These are phyloP conservation scores for Ochetophila trinervis DNA, from an alignment of 306 rosid genomes.

Conservation along the genomic window DNA sequence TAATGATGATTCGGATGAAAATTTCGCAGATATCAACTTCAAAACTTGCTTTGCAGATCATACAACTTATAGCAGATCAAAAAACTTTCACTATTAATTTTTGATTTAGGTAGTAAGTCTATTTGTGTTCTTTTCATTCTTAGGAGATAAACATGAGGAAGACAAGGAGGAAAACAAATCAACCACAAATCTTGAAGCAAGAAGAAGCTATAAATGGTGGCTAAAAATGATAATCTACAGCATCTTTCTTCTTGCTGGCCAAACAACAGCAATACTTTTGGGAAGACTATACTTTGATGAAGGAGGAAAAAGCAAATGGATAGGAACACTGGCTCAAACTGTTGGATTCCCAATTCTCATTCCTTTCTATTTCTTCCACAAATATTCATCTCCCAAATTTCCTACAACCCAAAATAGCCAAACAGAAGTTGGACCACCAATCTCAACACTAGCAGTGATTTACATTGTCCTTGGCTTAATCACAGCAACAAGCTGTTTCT, in stretches of 20 bases:
- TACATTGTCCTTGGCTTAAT: no score
- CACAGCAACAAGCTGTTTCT: no score
- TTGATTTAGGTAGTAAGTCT: no score
- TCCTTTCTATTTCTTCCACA: conserved; percentile 1
- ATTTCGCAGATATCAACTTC: no score
- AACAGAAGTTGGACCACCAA: no score
- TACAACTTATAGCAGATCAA: no score
- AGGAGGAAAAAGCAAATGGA: conserved; percentile 9
- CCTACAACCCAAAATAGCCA: no score
- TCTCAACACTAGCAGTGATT: no score
- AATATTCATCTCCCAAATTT: background rate
- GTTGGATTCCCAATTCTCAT: background rate
- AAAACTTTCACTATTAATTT: no score
- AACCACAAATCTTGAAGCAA: background rate
- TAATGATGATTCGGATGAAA: no score
- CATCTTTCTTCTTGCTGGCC: background rate
- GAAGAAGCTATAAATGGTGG: conserved; percentile 3
- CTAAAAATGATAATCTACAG: background rate
- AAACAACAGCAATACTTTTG: background rate
- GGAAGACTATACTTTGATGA: conserved; percentile 6
- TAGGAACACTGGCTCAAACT: background rate
- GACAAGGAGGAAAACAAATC: background rate
- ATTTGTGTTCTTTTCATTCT: no score
- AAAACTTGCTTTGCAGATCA: no score
- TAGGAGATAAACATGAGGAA: background rate